A percentile compares a stretch with the other conserved stretches of the same genome.
These are phyloP conservation scores for Cystofilobasidium bisporidii DNA, from an alignment of 768 basidiomycete genomes.

Conservation along the genomic window DNA sequence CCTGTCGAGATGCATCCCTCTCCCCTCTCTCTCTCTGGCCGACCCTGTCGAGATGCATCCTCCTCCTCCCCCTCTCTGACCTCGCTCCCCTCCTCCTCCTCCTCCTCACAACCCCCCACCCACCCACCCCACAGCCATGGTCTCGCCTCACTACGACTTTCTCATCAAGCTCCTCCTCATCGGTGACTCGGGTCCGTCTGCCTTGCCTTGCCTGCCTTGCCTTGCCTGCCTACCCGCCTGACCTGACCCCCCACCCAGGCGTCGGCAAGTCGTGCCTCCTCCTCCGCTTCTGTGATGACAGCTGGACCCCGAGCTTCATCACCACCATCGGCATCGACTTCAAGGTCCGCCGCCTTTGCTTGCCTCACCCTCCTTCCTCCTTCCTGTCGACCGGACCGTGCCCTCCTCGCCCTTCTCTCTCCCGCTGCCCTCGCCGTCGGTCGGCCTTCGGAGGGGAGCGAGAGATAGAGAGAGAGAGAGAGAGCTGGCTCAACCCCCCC, in stretches of 20 bases:
- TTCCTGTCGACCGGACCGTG: not conserved
- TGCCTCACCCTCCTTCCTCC: not conserved
- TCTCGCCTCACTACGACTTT: slow-evolving; percentile 82
- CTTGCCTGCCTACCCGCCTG: not conserved
- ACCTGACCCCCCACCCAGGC: slow-evolving; percentile 47
- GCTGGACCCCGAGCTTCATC: slow-evolving; percentile 98
- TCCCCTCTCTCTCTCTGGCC: too few species aligned
- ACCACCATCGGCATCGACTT: slow-evolving; percentile 72
- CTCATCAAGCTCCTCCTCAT: slow-evolving; percentile 81
- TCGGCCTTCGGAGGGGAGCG: too few species aligned
- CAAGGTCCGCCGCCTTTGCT: slow-evolving; percentile 16
- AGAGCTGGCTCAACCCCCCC: too few species aligned
- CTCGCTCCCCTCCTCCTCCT: not conserved
- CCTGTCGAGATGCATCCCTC: too few species aligned
- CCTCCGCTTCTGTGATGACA: slow-evolving; percentile 95
- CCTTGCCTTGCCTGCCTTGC: not conserved
- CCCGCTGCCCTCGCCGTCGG: too few species aligned
- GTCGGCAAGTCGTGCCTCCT: slow-evolving; percentile 91
- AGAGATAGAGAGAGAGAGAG: too few species aligned
- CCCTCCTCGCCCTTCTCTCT: too few species aligned
- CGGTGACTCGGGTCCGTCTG: slow-evolving; percentile 71
- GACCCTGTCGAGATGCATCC: too few species aligned
- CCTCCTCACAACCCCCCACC: not conserved
- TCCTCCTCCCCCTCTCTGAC: too few species aligned
- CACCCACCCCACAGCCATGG: slow-evolving; percentile 33